Percentiles rank a stretch among this genome's conserved stretches.
Evolutionary conservation across 805 yeast genomes (phyloP).

Genomic region (Cyberlindnera maclurae): DNA sequence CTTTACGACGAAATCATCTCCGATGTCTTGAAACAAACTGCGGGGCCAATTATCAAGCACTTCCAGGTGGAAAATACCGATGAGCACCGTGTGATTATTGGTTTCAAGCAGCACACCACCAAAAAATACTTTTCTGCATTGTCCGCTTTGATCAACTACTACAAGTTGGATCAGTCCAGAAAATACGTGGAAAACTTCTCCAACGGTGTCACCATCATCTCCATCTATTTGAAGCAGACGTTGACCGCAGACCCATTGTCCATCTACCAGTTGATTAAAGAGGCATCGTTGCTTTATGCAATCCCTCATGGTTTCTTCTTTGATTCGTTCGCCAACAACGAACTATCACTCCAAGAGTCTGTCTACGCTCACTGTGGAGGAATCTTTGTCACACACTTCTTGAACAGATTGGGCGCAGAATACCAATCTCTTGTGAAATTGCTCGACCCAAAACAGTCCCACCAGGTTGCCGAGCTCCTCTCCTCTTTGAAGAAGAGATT

Average conservation of each 20-base stretch:
- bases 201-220: constrained; percentile 79
- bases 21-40: constrained; percentile 54
- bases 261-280: constrained; percentile 84
- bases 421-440: constrained; percentile 62
- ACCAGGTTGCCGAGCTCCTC: constrained; percentile 66
- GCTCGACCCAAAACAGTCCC: constrained; percentile 53
- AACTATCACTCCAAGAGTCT: constrained; percentile 87
- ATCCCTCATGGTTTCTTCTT: constrained; percentile 83
- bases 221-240: constrained; percentile 71
- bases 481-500: constrained; percentile 78
- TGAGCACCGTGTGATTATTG: constrained; percentile 85
- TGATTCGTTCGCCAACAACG: constrained; percentile 61
- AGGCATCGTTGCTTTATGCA: constrained; percentile 86
- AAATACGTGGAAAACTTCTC: constrained; percentile 92
- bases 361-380: constrained; percentile 92
- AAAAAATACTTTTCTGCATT: constrained; percentile 85
- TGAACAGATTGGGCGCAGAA: constrained; percentile 90
- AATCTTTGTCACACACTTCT: constrained; percentile 87
- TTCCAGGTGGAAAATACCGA: constrained; percentile 71
- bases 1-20: constrained; percentile 67
- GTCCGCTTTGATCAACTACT: constrained; percentile 80
- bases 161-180: constrained; percentile 75
- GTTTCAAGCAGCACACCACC: constrained; percentile 77
- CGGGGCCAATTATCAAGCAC: constrained; percentile 91
- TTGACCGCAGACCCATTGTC: constrained; percentile 53